These are phyloP conservation scores for Apiosordaria backusii DNA, from an alignment of 495 filamentous ascomycete genomes.

Conservation along the genomic window DNA sequence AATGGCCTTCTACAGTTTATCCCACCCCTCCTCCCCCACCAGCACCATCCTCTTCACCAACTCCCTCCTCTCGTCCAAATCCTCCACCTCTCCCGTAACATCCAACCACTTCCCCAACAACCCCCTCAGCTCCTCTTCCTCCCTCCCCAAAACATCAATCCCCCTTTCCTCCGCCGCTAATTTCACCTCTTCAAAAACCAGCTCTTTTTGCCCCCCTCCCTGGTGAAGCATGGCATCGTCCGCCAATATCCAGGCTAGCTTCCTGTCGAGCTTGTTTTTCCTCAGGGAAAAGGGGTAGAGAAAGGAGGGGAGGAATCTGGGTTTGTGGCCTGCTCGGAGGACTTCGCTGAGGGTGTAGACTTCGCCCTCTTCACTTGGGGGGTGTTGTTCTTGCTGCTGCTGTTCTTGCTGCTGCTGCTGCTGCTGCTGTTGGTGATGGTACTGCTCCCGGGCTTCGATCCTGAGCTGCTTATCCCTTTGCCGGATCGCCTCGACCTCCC, in stretches of 20 bases:
- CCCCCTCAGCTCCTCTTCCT: constrained; percentile 26
- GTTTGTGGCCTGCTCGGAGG: neutral
- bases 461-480: neutral
- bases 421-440: neutral
- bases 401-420: too few species aligned
- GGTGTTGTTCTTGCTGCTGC: too few species aligned
- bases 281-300: constrained; percentile 19
- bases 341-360: neutral
- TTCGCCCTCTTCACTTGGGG: too few species aligned
- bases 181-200: constrained; percentile 41
- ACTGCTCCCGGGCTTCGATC: neutral
- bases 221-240: constrained; percentile 36
- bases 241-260: constrained; percentile 51
- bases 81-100: constrained; percentile 17
- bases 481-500: constrained; percentile 49
- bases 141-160: constrained; percentile 32
- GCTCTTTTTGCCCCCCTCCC: constrained; percentile 33
- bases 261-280: constrained; percentile 9
- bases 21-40: neutral
- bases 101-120: constrained; percentile 36
- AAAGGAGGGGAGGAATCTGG: constrained; percentile 16
- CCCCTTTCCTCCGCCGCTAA: constrained; percentile 44
- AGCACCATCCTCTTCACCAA: constrained; percentile 22
- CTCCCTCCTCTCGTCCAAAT: constrained; percentile 46
- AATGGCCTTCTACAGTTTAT: too few species aligned